Evolutionary conservation across 176 grass and related monocot genomes (phyloP).

Genomic region (Carex scoparia): DNA sequence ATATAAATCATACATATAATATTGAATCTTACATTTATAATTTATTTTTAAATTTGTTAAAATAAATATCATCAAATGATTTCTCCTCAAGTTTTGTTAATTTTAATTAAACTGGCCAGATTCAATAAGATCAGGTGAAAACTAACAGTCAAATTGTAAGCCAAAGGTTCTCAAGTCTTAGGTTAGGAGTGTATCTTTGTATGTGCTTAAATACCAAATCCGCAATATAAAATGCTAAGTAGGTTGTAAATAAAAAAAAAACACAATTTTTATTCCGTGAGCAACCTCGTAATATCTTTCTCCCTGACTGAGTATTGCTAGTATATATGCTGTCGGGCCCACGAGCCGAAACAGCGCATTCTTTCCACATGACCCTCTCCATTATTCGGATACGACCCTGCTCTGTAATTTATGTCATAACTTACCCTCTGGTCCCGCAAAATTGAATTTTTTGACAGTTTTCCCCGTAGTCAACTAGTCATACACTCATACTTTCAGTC

Average conservation of each 20-base stretch:
- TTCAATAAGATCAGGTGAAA: not conserved
- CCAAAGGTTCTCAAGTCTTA: not conserved
- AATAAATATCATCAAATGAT: too few species aligned
- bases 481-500: not conserved
- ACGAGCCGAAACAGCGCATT: conserved; percentile 19
- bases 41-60: too few species aligned
- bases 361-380: not conserved
- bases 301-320: not conserved
- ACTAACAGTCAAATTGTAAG: not conserved
- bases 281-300: not conserved
- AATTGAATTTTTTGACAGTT: not conserved
- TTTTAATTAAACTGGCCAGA: too few species aligned
- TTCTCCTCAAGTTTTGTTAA: too few species aligned
- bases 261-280: not conserved
- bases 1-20: too few species aligned
- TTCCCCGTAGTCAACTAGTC: not conserved
- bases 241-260: not conserved
- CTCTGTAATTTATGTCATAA: not conserved
- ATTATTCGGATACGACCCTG: conserved; percentile 1
- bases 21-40: too few species aligned
- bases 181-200: not conserved
- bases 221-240: not conserved
- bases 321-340: conserved; percentile 5
- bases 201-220: not conserved
- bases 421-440: not conserved